Evolutionary conservation across 208 protist species (phyloP).

Genomic region (Zelonia costaricensis): DNA sequence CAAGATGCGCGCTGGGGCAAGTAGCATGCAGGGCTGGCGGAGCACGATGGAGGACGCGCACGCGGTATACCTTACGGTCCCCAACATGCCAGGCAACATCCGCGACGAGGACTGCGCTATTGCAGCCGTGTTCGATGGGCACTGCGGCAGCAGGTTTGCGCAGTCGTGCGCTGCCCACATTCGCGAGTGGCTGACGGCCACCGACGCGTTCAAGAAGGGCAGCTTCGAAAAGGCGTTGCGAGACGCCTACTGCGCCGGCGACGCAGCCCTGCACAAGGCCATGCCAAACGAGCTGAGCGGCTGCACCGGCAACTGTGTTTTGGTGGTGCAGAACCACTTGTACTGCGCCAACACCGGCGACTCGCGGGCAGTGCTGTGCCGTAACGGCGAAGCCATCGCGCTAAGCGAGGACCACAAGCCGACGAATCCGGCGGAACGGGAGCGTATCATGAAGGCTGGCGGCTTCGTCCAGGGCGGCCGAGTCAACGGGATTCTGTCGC

Average conservation of each 20-base stretch:
- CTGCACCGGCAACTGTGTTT: constrained; percentile 80
- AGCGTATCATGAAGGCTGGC: constrained; percentile 88
- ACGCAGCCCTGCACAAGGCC: constrained; percentile 66
- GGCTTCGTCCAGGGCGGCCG: constrained; percentile 91
- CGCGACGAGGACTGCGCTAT: constrained; percentile 77
- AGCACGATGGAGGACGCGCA: constrained; percentile 93
- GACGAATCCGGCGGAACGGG: constrained; percentile 71
- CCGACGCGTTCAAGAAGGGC: constrained; percentile 48
- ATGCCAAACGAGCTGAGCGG: constrained; percentile 83
- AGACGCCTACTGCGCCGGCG: constrained; percentile 70
- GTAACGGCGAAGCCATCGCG: constrained; percentile 81
- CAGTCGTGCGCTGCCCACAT: constrained; percentile 78
- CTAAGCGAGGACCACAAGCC: constrained; percentile 97
- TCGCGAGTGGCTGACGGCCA: constrained; percentile 72
- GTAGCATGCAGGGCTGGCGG: constrained; percentile 92
- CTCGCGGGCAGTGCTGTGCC: constrained; percentile 88
- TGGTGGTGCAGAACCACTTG: constrained; percentile 87
- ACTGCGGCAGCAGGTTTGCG: constrained; percentile 83
- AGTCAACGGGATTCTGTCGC: constrained; percentile 95
- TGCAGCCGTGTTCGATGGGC: constrained; percentile 88
- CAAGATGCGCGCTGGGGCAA: constrained; percentile 86
- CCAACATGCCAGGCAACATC: constrained; percentile 64
- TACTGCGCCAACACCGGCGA: constrained; percentile 96
- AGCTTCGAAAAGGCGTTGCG: constrained; percentile 71
- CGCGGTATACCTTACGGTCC: constrained; percentile 79